phyloP scores from a whole-genome alignment of 768 basidiomycete genomes.

The Termitomyces sp. region DNA sequence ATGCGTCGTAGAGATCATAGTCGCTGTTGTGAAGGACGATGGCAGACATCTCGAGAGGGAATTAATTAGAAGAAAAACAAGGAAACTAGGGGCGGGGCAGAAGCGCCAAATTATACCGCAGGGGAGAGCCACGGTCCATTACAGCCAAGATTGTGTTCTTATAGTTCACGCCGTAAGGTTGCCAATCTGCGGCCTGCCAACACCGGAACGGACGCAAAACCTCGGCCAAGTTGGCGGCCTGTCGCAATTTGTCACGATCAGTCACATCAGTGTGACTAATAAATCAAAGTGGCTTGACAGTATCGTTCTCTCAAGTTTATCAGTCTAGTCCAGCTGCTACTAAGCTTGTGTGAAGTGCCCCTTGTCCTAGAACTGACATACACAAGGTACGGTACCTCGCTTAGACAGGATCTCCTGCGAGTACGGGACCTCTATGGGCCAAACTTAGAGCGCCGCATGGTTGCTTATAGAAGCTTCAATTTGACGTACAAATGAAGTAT shows the following conservation, averaged over 20 bases:
- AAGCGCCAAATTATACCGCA: conserved; percentile 6
- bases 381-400: conserved; percentile 9
- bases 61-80: not conserved
- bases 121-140: conserved; percentile 1
- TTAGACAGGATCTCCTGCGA: conserved; percentile 1
- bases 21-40: conserved; percentile 52
- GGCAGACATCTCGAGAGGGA: conserved; percentile 15
- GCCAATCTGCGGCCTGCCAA: conserved; percentile 11
- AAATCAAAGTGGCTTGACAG: not conserved
- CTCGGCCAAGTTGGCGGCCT: conserved; percentile 1
- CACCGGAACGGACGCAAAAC: conserved; percentile 6
- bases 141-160: conserved; percentile 2
- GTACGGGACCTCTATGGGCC: not conserved
- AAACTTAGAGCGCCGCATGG: not conserved
- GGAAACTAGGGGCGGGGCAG: not conserved
- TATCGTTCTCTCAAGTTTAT: not conserved
- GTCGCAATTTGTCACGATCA: conserved; percentile 2
- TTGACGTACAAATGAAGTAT: conserved; percentile 8
- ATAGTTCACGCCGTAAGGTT: conserved; percentile 3
- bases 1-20: conserved; percentile 76
- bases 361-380: conserved; percentile 4
- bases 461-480: not conserved
- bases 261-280: conserved; percentile 7
- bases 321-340: not conserved
- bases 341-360: conserved; percentile 1